phyloP scores from a whole-genome alignment of 768 basidiomycete species.

The Boletus barrowsii region DNA sequence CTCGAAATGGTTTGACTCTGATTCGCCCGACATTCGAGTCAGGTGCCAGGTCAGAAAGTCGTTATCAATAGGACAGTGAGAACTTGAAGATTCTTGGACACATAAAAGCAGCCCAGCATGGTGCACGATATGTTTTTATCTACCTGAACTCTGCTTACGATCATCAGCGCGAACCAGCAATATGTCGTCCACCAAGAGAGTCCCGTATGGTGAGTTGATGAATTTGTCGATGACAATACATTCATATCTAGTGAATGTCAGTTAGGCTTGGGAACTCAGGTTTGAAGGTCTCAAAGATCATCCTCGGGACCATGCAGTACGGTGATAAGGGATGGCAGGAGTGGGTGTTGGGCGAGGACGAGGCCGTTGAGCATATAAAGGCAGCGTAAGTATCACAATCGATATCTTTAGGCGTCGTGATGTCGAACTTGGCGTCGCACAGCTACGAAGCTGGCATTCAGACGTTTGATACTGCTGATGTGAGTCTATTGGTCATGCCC shows the following conservation, averaged over 20 bases:
- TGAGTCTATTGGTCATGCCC: slow-evolving; percentile 9
- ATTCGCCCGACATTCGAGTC: neutral
- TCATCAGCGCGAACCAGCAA: slow-evolving; percentile 3
- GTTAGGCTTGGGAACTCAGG: slow-evolving; percentile 47
- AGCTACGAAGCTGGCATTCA: slow-evolving; percentile 37
- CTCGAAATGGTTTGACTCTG: neutral
- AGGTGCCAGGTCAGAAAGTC: neutral
- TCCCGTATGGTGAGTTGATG: slow-evolving; percentile 33
- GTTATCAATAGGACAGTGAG: slow-evolving; percentile 20
- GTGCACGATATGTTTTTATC: neutral
- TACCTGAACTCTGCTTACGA: neutral
- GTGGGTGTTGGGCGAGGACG: slow-evolving; percentile 51
- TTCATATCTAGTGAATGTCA: slow-evolving; percentile 11
- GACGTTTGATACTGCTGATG: slow-evolving; percentile 35
- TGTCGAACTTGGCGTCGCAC: neutral
- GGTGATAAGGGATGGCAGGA: slow-evolving; percentile 47
- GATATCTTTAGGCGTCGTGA: neutral
- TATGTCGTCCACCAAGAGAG: slow-evolving; percentile 26
- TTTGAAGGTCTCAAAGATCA: slow-evolving; percentile 48
- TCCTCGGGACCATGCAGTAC: slow-evolving; percentile 49
- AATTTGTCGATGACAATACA: neutral
- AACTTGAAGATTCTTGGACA: neutral
- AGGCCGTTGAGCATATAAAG: slow-evolving; percentile 45
- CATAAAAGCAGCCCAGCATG: neutral
- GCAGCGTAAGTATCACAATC: slow-evolving; percentile 36